Percentiles rank a stretch among this genome's conserved stretches.
phyloP scores from a whole-genome alignment of 2,329 filamentous ascomycete genomes.

The Hypocrella siamensis region DNA sequence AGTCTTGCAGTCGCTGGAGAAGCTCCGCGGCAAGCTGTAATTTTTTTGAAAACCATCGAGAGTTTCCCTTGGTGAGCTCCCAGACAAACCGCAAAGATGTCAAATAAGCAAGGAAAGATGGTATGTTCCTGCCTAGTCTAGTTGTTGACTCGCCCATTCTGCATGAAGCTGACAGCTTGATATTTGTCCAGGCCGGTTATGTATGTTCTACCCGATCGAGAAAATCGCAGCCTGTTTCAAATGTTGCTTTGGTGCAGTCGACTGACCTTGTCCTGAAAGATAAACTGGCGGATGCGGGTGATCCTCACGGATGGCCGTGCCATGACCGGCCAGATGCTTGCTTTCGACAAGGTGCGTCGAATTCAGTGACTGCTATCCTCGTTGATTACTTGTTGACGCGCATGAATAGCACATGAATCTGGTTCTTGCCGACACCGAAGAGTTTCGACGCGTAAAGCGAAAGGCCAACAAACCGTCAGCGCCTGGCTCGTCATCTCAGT shows the following conservation, averaged over 20 bases:
- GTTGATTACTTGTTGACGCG: no score
- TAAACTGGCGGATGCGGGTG: constrained; percentile 98
- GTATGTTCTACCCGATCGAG: constrained; percentile 30
- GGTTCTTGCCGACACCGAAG: constrained; percentile 95
- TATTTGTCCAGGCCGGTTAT: constrained; percentile 47
- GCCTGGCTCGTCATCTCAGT: constrained; percentile 43
- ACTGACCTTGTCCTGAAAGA: constrained; percentile 34
- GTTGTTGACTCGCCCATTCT: no score
- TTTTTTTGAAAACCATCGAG: constrained; percentile 28
- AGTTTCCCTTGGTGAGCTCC: constrained; percentile 16
- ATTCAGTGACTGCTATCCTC: background rate
- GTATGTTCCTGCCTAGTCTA: no score
- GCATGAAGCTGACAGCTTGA: constrained; percentile 11
- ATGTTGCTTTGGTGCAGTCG: constrained; percentile 13
- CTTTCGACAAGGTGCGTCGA: constrained; percentile 75
- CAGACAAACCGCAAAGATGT: constrained; percentile 16
- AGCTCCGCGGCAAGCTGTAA: constrained; percentile 18
- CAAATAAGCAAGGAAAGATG: constrained; percentile 96
- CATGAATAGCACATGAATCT: constrained; percentile 99
- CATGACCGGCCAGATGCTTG: constrained; percentile 96
- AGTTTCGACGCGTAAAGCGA: constrained; percentile 83
- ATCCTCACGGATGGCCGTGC: constrained; percentile 90
- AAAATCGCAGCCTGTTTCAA: background rate
- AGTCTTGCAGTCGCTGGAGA: constrained; percentile 22
- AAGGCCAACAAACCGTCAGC: constrained; percentile 60